Percentiles rank a stretch among this genome's conserved stretches.
phyloP scores from a whole-genome alignment of 1,284 basidiomycete genomes.

The Marasmius tenuissimus region DNA sequence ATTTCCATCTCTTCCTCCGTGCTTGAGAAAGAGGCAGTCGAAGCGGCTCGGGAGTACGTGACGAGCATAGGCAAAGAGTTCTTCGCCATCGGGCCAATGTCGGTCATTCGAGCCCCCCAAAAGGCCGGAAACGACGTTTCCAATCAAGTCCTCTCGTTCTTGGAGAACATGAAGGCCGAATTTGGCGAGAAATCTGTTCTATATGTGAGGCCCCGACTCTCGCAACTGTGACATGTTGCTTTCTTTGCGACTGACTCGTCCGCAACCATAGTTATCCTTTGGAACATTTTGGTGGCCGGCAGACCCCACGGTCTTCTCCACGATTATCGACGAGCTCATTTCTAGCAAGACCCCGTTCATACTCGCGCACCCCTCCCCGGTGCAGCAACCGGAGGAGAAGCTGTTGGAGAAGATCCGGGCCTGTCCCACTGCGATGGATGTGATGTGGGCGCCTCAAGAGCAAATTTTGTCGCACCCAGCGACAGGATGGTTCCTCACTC shows the following conservation, averaged over 20 bases:
- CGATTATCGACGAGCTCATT: constrained; percentile 6
- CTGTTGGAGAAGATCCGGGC: not conserved
- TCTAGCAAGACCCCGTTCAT: constrained; percentile 3
- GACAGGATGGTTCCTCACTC: constrained; percentile 7
- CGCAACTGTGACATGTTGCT: not conserved
- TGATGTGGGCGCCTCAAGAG: constrained; percentile 5
- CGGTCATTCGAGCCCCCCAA: not conserved
- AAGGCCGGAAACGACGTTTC: not conserved
- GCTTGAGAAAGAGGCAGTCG: not conserved
- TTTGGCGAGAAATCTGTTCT: constrained; percentile 10
- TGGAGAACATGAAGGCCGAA: constrained; percentile 5
- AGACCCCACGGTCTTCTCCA: constrained; percentile 1
- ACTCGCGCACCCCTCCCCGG: not conserved
- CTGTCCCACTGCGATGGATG: not conserved
- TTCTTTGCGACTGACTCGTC: not conserved
- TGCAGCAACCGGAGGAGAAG: not conserved
- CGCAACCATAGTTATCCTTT: constrained; percentile 3
- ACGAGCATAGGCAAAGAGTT: not conserved
- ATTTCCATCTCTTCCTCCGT: not conserved
- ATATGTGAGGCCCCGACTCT: constrained; percentile 2
- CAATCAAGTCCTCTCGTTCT: not conserved
- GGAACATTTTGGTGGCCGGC: constrained; percentile 7
- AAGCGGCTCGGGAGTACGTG: not conserved
- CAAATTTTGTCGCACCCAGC: constrained; percentile 3
- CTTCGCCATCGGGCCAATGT: constrained; percentile 9